Percentiles rank a stretch among this genome's conserved stretches.
phyloP scores from a whole-genome alignment of 345 rosid genomes.

The Hibiscus syriacus region DNA sequence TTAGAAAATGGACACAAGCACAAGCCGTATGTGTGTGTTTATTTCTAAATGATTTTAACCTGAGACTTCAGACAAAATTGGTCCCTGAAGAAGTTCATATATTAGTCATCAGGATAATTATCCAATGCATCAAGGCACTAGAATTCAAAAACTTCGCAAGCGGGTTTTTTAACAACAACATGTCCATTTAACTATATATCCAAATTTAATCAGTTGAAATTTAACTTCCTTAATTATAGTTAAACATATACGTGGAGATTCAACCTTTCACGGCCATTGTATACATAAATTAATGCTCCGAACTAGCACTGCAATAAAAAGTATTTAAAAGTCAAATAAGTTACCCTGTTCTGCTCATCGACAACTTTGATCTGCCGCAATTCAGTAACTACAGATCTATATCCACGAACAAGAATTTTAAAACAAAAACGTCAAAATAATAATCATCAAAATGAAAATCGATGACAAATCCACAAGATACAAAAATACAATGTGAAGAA shows the following conservation, averaged over 20 bases:
- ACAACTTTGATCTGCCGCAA: slow-evolving; percentile 41
- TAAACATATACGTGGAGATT: background rate
- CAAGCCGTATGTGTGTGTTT: too few relatives aligned
- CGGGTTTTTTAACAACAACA: background rate
- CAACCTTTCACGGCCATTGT: background rate
- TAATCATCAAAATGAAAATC: background rate
- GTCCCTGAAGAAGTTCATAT: background rate
- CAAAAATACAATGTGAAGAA: background rate
- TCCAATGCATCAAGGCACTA: background rate
- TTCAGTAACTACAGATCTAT: slow-evolving; percentile 39
- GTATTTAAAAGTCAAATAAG: background rate
- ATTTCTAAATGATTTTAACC: background rate
- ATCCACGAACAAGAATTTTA: background rate
- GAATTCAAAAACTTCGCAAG: background rate
- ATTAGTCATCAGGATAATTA: background rate
- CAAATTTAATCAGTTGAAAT: background rate
- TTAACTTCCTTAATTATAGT: background rate
- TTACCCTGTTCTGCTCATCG: slow-evolving; percentile 39
- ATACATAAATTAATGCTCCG: background rate
- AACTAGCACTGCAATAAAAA: background rate
- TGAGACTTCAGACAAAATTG: background rate
- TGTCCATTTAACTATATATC: background rate
- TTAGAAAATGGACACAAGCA: background rate
- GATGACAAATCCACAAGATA: too few relatives aligned
- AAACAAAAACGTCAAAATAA: slow-evolving; percentile 1